Conservation (phyloP, 2,329 filamentous ascomycete species). For the Fusarium veterinarium region DNA sequence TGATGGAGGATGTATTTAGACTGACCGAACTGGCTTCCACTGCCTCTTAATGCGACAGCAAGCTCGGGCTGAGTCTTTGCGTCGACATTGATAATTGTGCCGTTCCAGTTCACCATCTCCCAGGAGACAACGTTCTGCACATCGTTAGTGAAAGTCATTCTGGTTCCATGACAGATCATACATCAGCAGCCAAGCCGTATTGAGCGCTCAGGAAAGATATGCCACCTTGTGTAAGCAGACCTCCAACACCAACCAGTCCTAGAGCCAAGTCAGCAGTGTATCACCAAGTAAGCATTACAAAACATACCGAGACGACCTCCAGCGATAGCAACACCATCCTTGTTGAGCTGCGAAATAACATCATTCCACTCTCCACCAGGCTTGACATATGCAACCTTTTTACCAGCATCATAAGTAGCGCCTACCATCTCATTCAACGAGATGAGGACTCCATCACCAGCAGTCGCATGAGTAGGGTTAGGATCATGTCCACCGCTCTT, state of each 20-base stretch:
- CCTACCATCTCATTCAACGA: slow-evolving; percentile 16
- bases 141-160: background rate
- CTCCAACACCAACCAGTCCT: slow-evolving; percentile 21
- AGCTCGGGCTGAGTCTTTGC: slow-evolving; percentile 9
- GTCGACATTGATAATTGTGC: slow-evolving; percentile 11
- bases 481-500: slow-evolving; percentile 27
- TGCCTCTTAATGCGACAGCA: slow-evolving; percentile 14
- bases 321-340: slow-evolving; percentile 5
- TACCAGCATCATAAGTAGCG: slow-evolving; percentile 4
- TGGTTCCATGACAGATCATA: background rate
- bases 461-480: slow-evolving; percentile 11
- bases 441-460: slow-evolving; percentile 8
- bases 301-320: slow-evolving; percentile 12
- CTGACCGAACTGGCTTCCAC: slow-evolving; percentile 21
- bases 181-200: slow-evolving; percentile 22
- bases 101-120: slow-evolving; percentile 22
- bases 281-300: accelerated
- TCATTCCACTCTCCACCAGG: slow-evolving; percentile 31
- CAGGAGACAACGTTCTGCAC: slow-evolving; percentile 5
- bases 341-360: background rate
- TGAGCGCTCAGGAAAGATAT: slow-evolving; percentile 25
- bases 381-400: slow-evolving; percentile 19
- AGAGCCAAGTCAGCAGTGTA: accelerated
- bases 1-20: accelerated
- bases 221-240: slow-evolving; percentile 6